phyloP scores from a whole-genome alignment of 2,329 filamentous ascomycete species.

The Ascochyta clinopodiicola region DNA sequence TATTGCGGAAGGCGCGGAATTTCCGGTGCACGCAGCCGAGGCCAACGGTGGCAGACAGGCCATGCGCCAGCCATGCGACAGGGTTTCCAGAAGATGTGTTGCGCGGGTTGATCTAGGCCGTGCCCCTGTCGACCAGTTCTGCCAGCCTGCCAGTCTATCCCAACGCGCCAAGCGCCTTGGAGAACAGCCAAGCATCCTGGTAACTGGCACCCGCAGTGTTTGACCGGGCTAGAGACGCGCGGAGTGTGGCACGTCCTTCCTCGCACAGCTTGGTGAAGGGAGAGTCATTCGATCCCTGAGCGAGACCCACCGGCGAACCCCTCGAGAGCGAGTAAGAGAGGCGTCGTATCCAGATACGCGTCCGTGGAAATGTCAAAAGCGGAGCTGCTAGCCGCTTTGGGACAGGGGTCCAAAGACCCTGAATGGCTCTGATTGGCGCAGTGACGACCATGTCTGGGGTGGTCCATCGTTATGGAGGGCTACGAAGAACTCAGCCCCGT shows the following conservation, averaged over 20 bases:
- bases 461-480: neutral
- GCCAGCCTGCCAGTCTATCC: neutral
- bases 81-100: constrained; percentile 13
- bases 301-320: neutral
- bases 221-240: constrained; percentile 3
- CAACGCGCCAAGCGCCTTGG: constrained; percentile 13
- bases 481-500: constrained; percentile 17
- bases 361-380: constrained; percentile 1
- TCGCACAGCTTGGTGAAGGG: constrained; percentile 1
- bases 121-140: neutral
- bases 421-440: constrained; percentile 3
- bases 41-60: neutral
- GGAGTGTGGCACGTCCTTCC: neutral
- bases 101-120: constrained; percentile 7
- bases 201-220: neutral
- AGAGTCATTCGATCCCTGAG: neutral
- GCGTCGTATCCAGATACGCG: constrained; percentile 11
- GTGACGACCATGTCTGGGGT: neutral
- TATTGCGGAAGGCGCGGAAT: neutral
- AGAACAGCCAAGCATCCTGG: constrained; percentile 7
- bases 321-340: constrained; percentile 1
- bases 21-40: too few relatives aligned
- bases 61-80: constrained; percentile 3
- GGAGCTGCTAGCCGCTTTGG: neutral
- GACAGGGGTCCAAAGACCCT: constrained; percentile 14